Evolutionary conservation across 305 asterid species (phyloP).

Genomic region (Fraxinus nigra): DNA sequence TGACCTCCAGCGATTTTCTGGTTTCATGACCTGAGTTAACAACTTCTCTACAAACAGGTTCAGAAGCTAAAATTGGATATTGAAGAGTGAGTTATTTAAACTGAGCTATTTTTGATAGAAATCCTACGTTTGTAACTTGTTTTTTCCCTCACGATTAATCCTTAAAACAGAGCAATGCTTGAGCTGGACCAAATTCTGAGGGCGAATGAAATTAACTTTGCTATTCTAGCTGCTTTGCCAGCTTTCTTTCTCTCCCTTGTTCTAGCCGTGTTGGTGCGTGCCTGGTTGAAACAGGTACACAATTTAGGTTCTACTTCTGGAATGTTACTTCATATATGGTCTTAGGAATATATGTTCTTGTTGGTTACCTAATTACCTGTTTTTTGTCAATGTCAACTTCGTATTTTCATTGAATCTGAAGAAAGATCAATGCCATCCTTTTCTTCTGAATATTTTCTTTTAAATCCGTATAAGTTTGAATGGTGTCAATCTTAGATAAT

Average conservation of each 20-base stretch:
- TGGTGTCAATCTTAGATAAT: neutral
- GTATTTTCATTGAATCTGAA: neutral
- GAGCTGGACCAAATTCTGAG: constrained; percentile 97
- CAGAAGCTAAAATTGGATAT: constrained; percentile 96
- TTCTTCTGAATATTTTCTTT: constrained; percentile 1
- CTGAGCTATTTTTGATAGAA: constrained; percentile 18
- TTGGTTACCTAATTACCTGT: constrained; percentile 10
- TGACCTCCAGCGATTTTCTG: constrained; percentile 20
- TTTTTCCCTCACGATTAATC: constrained; percentile 26
- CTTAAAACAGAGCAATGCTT: constrained; percentile 85
- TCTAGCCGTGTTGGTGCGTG: constrained; percentile 74
- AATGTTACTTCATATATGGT: neutral
- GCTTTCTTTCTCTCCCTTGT: constrained; percentile 82
- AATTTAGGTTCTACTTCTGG: constrained; percentile 3
- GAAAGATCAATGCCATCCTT: neutral
- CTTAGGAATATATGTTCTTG: constrained; percentile 5
- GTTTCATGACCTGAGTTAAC: constrained; percentile 32
- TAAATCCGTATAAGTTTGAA: neutral
- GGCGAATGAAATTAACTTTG: constrained; percentile 98
- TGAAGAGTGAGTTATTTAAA: constrained; percentile 73
- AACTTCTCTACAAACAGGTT: constrained; percentile 53
- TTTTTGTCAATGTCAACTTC: neutral
- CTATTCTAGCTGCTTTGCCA: constrained; percentile 95
- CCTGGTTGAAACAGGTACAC: constrained; percentile 84
- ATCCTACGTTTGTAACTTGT: constrained; percentile 17